phyloP scores from a whole-genome alignment of 2,329 filamentous ascomycete genomes.

The Botryosphaeria dothidea region DNA sequence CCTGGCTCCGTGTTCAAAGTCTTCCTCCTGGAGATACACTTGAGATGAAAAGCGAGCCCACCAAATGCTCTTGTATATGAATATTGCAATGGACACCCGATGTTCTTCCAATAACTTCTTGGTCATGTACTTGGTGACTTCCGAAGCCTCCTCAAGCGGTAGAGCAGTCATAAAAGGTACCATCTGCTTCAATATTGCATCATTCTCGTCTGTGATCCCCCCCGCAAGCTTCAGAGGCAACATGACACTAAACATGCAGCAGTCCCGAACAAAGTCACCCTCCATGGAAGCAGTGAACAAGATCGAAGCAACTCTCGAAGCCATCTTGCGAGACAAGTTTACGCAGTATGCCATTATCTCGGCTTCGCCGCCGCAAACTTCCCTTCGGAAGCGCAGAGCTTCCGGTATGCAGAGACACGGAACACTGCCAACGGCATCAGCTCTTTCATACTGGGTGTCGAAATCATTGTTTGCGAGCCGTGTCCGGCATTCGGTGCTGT shows the following conservation, averaged over 20 bases:
- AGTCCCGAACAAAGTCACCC: background rate
- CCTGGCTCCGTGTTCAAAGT: background rate
- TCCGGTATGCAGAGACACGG: background rate
- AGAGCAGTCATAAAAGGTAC: background rate
- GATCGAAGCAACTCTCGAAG: background rate
- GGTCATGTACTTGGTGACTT: background rate
- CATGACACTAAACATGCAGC: background rate
- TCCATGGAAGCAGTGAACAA: background rate
- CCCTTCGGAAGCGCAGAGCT: background rate
- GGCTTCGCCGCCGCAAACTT: background rate
- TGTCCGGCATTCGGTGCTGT: background rate
- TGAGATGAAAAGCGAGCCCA: background rate
- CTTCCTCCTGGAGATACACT: background rate
- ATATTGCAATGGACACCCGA: background rate
- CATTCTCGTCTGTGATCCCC: background rate
- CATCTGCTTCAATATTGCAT: background rate
- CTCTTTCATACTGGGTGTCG: background rate
- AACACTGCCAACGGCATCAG: background rate
- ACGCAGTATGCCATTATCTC: background rate
- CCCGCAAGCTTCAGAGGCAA: background rate
- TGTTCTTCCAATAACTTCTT: background rate
- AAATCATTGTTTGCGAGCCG: background rate
- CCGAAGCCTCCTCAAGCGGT: background rate
- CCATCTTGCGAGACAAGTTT: background rate
- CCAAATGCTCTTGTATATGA: background rate